Base-by-base conservation (phyloP, 2,329 filamentous ascomycete genomes). In the Aspergillus flavus region DNA sequence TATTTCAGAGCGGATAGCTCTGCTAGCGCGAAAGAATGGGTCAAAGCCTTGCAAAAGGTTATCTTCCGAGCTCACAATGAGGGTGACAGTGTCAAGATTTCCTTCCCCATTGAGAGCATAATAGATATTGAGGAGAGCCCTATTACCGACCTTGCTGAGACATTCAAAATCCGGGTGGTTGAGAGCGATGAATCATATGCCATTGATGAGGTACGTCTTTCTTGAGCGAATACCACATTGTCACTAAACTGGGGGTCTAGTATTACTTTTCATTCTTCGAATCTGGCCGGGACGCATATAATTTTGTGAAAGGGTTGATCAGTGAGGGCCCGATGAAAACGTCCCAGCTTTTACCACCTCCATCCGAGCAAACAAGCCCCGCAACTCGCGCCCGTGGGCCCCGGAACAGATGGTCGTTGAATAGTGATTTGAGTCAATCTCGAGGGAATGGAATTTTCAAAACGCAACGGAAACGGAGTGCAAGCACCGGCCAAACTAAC, bases 221-320 rank as follows among this genome's bases (percentile, higher is more conserved):
- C 23, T 21, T 32, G 9, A 32, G 19, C 48, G 48, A 32, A 28
- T n/a, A 28, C 55, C 19, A 23, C 12, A 12, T 30, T 16, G 26
- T 39, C 41, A 53, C 72, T 75, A 56, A 73, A 43, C 14, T n/a
- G 26, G n/a, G n/a, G 10, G 52, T 12, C 64, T 52, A 94, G 88
- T 97, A 98, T 76, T 98, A 96, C 76, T 98, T 99, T 77, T 95
- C 94, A 0, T 98, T 98, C 79, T 97, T 97, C 76, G 91, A 87
- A 69, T 89, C 89, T 66, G 93, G 93, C 7, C 89, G 91, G 71
- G 92, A 97, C 71, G 94, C 93, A 16, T 87, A 96, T 66, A 87
- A 89, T 57, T 86, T 95, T 2, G 82, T 99, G 58, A 91, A 87
- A 66, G 86, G 87, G 48, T 81, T 96, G 59, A 85, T 93, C 11